phyloP scores from a whole-genome alignment of 192 early-diverging fungal genomes.

The Gaertneriomyces semiglobifer region DNA sequence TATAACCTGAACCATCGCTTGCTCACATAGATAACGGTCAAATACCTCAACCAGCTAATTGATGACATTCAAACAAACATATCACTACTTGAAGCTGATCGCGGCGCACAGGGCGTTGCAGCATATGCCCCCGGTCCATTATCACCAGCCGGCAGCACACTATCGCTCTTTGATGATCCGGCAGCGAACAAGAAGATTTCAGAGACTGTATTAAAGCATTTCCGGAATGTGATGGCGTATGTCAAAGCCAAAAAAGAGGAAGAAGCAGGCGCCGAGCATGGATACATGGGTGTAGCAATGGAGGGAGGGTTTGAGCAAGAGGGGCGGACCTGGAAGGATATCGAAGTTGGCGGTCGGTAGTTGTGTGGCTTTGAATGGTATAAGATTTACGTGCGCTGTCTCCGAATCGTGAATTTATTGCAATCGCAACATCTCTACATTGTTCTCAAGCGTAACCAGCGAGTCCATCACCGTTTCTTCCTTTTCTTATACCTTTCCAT shows the following conservation, averaged over 20 bases:
- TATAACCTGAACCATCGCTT: background rate
- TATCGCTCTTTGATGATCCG: slow-evolving; percentile 29
- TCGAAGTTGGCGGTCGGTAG: slow-evolving; percentile 17
- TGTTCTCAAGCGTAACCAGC: too few species aligned
- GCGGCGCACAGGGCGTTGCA: background rate
- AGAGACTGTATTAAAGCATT: slow-evolving; percentile 31
- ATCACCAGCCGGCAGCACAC: slow-evolving; percentile 21
- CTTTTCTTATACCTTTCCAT: too few species aligned
- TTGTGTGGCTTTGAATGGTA: background rate
- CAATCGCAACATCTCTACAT: too few species aligned
- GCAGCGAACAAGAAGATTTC: slow-evolving; percentile 14
- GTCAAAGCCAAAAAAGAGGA: slow-evolving; percentile 32
- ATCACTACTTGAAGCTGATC: slow-evolving; percentile 5
- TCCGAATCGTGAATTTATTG: too few species aligned
- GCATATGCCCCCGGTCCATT: slow-evolving; percentile 8
- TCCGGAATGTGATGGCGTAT: slow-evolving; percentile 38
- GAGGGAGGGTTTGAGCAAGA: slow-evolving; percentile 7
- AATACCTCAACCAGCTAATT: slow-evolving; percentile 91
- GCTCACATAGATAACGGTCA: slow-evolving; percentile 69
- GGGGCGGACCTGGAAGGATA: slow-evolving; percentile 15
- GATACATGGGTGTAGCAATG: slow-evolving; percentile 4
- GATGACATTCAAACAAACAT: slow-evolving; percentile 88
- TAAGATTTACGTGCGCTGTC: too few species aligned
- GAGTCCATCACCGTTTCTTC: too few species aligned
- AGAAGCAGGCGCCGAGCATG: slow-evolving; percentile 18